Conservation (phyloP, 371 early-diverging fungal species). For the Mucor indicus region DNA sequence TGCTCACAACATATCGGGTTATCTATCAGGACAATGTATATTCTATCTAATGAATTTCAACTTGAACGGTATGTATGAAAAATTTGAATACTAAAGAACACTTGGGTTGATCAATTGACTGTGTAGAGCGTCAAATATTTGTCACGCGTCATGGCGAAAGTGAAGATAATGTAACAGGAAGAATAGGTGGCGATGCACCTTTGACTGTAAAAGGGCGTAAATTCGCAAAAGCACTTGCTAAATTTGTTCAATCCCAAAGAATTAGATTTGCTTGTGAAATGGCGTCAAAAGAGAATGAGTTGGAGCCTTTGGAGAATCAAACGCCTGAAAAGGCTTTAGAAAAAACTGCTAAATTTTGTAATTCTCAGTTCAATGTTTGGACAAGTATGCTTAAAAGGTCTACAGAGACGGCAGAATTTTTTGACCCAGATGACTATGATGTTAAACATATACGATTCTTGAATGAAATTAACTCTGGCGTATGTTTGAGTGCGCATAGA, state of each 20-base stretch:
- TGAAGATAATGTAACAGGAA: conserved; percentile 53
- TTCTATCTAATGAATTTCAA: conserved; percentile 87
- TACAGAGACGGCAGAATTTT: conserved; percentile 64
- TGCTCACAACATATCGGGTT: conserved; percentile 80
- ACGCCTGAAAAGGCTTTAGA: conserved; percentile 13
- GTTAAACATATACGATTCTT: conserved; percentile 68
- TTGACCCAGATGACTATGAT: conserved; percentile 70
- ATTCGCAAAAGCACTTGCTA: conserved; percentile 66
- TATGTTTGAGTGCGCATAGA: conserved; percentile 18
- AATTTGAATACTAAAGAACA: not conserved
- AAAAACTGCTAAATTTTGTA: conserved; percentile 27
- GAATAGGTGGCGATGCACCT: conserved; percentile 77
- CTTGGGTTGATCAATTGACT: not conserved
- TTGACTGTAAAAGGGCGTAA: conserved; percentile 58
- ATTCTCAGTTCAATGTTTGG: conserved; percentile 64
- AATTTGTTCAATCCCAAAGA: conserved; percentile 57
- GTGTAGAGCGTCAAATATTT: conserved; percentile 69
- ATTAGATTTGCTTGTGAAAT: conserved; percentile 38
- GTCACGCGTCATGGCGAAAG: conserved; percentile 86
- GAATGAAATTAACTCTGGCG: conserved; percentile 83
- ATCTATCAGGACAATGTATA: conserved; percentile 77
- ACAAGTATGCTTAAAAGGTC: conserved; percentile 75
- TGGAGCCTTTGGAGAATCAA: conserved; percentile 25
- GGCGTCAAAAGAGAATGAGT: conserved; percentile 17
- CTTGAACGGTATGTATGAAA: conserved; percentile 37